Base-by-base conservation (phyloP, 257 asterid species). In the Primulina eburnea region DNA sequence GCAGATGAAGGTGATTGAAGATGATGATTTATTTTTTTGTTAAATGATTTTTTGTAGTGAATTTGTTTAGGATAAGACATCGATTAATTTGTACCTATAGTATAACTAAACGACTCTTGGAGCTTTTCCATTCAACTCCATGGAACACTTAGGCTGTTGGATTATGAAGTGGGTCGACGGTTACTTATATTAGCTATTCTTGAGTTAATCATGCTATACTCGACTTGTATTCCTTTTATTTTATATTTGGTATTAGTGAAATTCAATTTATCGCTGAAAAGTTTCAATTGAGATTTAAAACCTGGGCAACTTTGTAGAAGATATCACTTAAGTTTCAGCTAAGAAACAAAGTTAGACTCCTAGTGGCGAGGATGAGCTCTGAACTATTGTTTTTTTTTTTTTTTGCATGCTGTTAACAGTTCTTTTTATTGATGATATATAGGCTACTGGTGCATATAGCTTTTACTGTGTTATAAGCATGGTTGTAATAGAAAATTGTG, bases 1-100 rank as follows among this genome's bases (percentile, higher is more conserved):
- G 76, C 80, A 28, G 96, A 87, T 73, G 99, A 94, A 86, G 96
- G 99, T 90, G 79, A 73, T 83, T 38, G 68, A 77, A 69, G 71
- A 76, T 75, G 68, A 60, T 64, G 35, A 59, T 70, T 67, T 62
- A 21, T 58, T 35, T 61, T 37, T 68, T 14, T 58, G 40, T 56
- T 35, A 40, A 50, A 64, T 66, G 34, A 16, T 73, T 9, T 64
- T 57, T 47, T 18, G 62, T n/a, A 12, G 28, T 68, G 52, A 68
- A 35, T 56, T 59, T 60, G 43, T 56, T 67, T 56, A 26, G 6
- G 28, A 57, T 69, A 74, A 52, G 70, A 40, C 70, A 53, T 63
- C 62, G 52, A 1, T 67, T 75, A 10, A 64, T 14, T 53, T 65
- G 12, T 65, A 38, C 43, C 24, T 62, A 10, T 60, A 67, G 58